These are phyloP conservation scores for Harrya chromipes DNA, from an alignment of 768 basidiomycete genomes.

Conservation along the genomic window DNA sequence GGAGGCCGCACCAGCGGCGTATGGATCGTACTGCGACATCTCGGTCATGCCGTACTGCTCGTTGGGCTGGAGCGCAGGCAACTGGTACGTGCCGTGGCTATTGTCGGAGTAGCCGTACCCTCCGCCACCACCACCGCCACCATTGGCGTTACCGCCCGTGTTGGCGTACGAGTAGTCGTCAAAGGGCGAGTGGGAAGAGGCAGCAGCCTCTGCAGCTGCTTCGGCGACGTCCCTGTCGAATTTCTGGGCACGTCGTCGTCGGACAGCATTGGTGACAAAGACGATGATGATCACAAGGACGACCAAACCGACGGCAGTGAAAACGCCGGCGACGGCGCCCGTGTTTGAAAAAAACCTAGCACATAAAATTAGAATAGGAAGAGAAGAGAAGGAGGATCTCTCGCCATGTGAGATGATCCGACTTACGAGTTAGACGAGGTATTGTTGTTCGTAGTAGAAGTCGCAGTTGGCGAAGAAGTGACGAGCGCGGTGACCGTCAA, in stretches of 20 bases:
- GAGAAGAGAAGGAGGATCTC: no score
- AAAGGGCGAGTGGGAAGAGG: constrained; percentile 47
- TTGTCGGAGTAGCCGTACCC: constrained; percentile 44
- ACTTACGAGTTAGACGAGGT: constrained; percentile 24
- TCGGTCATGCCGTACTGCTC: constrained; percentile 56
- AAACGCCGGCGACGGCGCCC: constrained; percentile 69
- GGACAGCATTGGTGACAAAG: constrained; percentile 48
- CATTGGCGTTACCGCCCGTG: constrained; percentile 18
- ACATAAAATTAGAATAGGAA: not conserved
- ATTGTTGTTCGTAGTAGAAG: not conserved
- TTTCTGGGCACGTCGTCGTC: constrained; percentile 58
- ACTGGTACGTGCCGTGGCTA: constrained; percentile 55
- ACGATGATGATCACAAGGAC: constrained; percentile 49
- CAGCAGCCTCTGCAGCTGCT: constrained; percentile 63
- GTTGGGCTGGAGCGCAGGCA: constrained; percentile 40
- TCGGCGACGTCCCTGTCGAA: constrained; percentile 75
- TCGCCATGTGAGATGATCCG: not conserved
- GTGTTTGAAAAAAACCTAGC: constrained; percentile 68
- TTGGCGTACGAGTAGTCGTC: constrained; percentile 41
- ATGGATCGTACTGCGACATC: constrained; percentile 38
- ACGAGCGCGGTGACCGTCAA: constrained; percentile 9
- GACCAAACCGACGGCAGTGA: constrained; percentile 67
- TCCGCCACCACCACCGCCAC: constrained; percentile 20
- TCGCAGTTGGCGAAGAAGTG: not conserved
- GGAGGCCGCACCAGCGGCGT: constrained; percentile 23